Evolutionary conservation across 2,329 filamentous ascomycete species (phyloP), one percentile per base, ranked within the genome.

Genomic region (Aspergillus niger): DNA sequence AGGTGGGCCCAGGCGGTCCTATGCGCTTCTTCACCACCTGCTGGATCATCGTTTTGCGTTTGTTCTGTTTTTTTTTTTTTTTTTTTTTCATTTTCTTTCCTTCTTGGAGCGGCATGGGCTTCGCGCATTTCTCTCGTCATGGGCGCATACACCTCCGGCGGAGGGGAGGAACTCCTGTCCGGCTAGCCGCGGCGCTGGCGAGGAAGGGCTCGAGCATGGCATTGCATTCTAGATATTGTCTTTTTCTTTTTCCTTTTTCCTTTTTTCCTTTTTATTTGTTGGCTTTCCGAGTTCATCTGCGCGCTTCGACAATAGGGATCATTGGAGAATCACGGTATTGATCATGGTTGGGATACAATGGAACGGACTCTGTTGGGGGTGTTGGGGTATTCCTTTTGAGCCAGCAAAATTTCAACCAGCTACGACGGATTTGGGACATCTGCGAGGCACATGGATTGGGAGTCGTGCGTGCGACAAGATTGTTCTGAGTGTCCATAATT

Each of bases 261-360:
- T 55, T 47, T 65, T 65, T 68, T 67, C 67, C 67, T 67, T 49
- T 57, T 67, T 65, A 47, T 60, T 63, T 55, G 48, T 65, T 62
- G 66, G 56, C 63, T 63, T 64, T 64, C 58, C 63, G 59, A 63
- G 59, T 68, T 65, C 63, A 65, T 67, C 61, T 74, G 71, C 71
- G 67, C 69, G 67, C 63, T 74, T 72, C 64, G 69, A 70, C 69
- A 71, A 68, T 70, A 70, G 72, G 70, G 71, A 71, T 70, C 68
- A 69, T 74, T 70, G 73, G 73, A 74, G 73, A 75, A 74, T 72
- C 69, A 72, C 65, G 72, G 73, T 73, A 70, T 74, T 74, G 72
- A 73, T 73, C 67, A 72, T 67, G 73, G 72, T 69, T 73, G 72
- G 72, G 71, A 74, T 74, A 76, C 73, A 73, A 68, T 66, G 71